A percentile compares a stretch with the other conserved stretches of the same genome.
Conservation (phyloP, 768 basidiomycete species). For the Amanita pseudoporphyria region DNA sequence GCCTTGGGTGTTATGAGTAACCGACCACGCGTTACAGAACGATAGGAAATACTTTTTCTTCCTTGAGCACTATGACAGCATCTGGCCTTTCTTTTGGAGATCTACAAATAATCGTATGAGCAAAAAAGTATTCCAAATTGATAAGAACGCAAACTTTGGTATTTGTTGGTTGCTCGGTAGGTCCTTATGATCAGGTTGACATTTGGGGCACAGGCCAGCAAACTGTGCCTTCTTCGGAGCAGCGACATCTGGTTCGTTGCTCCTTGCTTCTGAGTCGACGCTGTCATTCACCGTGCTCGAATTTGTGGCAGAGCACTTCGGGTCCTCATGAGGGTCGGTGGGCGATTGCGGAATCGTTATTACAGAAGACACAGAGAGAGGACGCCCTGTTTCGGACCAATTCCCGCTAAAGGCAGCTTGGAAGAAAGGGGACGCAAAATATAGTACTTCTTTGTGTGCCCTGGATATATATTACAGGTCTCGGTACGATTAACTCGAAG, state of each 20-base stretch:
- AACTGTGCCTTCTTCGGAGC: not conserved
- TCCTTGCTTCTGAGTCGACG: too few relatives aligned
- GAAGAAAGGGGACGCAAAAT: slow-evolving; percentile 94
- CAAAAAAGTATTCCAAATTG: slow-evolving; percentile 12
- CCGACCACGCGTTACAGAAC: not conserved
- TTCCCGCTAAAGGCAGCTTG: slow-evolving; percentile 84
- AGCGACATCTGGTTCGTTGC: not conserved
- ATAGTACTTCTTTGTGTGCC: slow-evolving; percentile 87
- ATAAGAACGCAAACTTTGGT: not conserved
- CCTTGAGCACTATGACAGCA: slow-evolving; percentile 82
- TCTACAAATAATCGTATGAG: slow-evolving; percentile 31
- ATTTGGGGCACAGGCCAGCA: not conserved
- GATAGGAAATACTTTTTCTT: slow-evolving; percentile 54
- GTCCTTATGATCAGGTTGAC: not conserved
- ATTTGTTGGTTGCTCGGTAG: not conserved
- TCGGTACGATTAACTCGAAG: slow-evolving; percentile 3
- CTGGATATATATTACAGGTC: slow-evolving; percentile 27
- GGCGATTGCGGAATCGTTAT: slow-evolving; percentile 79
- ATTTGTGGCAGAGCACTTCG: not conserved
- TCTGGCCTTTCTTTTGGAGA: slow-evolving; percentile 49
- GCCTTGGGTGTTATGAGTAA: slow-evolving; percentile 33
- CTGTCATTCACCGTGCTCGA: not conserved
- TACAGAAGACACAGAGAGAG: slow-evolving; percentile 70
- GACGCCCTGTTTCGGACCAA: slow-evolving; percentile 85
- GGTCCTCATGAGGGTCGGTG: not conserved